Evolutionary conservation across 2,329 filamentous ascomycete genomes (phyloP).

Genomic region (Fusarium multiceps): DNA sequence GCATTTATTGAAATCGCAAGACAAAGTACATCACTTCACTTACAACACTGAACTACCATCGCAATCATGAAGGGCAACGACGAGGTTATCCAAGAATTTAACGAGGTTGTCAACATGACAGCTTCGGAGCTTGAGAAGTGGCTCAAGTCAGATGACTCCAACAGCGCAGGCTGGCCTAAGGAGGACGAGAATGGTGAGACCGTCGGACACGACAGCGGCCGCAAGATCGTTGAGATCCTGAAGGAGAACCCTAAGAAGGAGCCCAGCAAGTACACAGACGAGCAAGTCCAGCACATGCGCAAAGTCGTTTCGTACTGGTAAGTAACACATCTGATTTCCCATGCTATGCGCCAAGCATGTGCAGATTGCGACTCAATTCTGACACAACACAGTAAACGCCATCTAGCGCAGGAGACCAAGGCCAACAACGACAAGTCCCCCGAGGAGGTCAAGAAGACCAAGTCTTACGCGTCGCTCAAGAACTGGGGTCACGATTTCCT

Average conservation of each 20-base stretch:
- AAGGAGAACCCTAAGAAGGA: constrained; percentile 70
- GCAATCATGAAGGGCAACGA: constrained; percentile 45
- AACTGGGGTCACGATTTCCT: constrained; percentile 70
- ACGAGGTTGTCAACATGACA: constrained; percentile 74
- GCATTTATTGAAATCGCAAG: neutral
- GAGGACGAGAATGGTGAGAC: constrained; percentile 69
- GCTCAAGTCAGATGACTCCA: constrained; percentile 69
- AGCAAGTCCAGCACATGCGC: constrained; percentile 68
- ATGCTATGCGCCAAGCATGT: too few relatives aligned
- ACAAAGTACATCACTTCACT: neutral
- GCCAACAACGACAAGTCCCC: constrained; percentile 64
- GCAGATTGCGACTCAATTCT: neutral
- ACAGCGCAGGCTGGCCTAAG: constrained; percentile 69
- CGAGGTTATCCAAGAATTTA: constrained; percentile 66
- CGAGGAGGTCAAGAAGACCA: constrained; percentile 59
- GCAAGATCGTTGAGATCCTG: constrained; percentile 72
- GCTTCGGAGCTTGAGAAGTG: constrained; percentile 69
- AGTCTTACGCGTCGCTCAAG: constrained; percentile 69
- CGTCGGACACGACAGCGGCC: constrained; percentile 71
- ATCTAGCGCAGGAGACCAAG: constrained; percentile 72
- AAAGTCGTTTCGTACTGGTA: constrained; percentile 71
- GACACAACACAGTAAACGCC: constrained; percentile 61
- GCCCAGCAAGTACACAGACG: constrained; percentile 66
- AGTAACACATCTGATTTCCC: neutral
- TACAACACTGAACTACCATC: neutral